Evolutionary conservation across 768 basidiomycete species (phyloP).

Genomic region (Trametes maxima): DNA sequence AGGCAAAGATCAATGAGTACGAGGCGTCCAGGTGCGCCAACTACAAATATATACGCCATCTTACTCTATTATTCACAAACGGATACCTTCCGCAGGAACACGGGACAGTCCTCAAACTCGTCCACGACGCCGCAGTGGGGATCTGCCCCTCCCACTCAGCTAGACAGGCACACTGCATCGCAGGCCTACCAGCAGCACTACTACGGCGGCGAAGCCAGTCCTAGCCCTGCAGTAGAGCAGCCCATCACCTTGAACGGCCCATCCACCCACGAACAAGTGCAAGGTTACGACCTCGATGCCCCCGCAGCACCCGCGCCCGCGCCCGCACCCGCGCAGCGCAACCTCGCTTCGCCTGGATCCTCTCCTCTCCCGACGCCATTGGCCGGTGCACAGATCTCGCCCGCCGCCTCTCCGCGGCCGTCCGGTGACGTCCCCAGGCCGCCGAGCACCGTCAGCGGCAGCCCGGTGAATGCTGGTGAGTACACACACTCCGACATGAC

Average conservation of each 20-base stretch:
- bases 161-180: constrained; percentile 31
- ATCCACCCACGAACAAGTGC: constrained; percentile 1
- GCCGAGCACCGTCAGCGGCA: constrained; percentile 26
- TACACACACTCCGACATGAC: background rate
- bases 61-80: background rate
- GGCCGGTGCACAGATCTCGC: constrained; percentile 1
- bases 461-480: constrained; percentile 32
- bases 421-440: constrained; percentile 28
- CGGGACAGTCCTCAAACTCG: constrained; percentile 7
- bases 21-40: constrained; percentile 46
- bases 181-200: constrained; percentile 28
- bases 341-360: background rate
- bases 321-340: constrained; percentile 8
- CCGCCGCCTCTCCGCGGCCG: constrained; percentile 22
- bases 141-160: constrained; percentile 10
- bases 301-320: background rate
- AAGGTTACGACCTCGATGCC: constrained; percentile 29
- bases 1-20: constrained; percentile 81
- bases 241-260: constrained; percentile 3
- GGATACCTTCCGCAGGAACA: constrained; percentile 4
- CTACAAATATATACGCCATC: background rate
- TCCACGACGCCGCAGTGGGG: constrained; percentile 24
- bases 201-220: constrained; percentile 17
- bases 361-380: background rate
- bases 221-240: background rate